Evolutionary conservation across 2,329 filamentous ascomycete species (phyloP).

Genomic region (Plenodomus lindquistii): DNA sequence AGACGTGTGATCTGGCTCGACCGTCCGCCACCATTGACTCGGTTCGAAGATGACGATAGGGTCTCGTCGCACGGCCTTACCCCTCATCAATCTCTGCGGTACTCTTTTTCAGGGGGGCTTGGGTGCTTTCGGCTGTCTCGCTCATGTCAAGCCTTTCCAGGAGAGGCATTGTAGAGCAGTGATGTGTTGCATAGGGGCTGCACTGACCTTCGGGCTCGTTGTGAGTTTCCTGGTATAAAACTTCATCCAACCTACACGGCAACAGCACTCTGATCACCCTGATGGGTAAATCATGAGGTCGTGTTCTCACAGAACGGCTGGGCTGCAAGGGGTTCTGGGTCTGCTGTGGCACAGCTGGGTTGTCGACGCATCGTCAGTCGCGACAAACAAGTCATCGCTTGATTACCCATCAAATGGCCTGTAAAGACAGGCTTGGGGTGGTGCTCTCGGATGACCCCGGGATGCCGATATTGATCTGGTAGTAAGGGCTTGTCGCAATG

Average conservation of each 20-base stretch:
- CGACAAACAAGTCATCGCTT: neutral
- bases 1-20: no score
- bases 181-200: conserved; percentile 3
- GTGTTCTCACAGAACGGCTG: no score
- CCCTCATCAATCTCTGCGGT: conserved; percentile 10
- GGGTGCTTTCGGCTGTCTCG: conserved; percentile 15
- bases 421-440: conserved; percentile 2
- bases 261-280: neutral
- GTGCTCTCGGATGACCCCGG: conserved; percentile 14
- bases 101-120: conserved; percentile 10
- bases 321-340: neutral
- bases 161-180: conserved; percentile 2
- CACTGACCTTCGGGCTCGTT: neutral
- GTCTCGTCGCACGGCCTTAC: conserved; percentile 4
- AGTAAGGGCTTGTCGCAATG: conserved; percentile 6
- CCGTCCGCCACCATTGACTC: neutral
- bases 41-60: neutral
- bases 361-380: neutral
- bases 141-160: neutral
- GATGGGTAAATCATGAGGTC: neutral
- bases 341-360: neutral
- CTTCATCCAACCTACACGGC: neutral
- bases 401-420: neutral
- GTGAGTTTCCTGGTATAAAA: conserved; percentile 1
- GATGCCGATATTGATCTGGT: neutral